A percentile compares a stretch with the other conserved stretches of the same genome.
These are phyloP conservation scores for Alternaria triticina DNA, from an alignment of 2,329 filamentous ascomycete species.

Conservation along the genomic window DNA sequence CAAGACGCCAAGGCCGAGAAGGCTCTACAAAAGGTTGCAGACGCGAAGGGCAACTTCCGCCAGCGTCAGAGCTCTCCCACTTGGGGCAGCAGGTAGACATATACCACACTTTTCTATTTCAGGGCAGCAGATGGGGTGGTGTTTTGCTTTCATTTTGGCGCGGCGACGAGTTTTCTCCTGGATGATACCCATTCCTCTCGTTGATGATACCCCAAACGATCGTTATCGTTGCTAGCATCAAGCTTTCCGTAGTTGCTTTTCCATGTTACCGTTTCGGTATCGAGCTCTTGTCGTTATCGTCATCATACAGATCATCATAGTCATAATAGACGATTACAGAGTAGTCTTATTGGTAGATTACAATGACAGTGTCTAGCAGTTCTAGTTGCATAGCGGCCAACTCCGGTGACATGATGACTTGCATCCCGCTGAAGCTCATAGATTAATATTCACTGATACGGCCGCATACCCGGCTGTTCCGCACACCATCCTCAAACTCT, in stretches of 20 bases:
- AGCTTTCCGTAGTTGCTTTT: slow-evolving; percentile 5
- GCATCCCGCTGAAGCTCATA: slow-evolving; percentile 9
- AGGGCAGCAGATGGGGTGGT: slow-evolving; percentile 9
- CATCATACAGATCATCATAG: not conserved
- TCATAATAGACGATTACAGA: slow-evolving; percentile 1
- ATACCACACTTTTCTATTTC: not conserved
- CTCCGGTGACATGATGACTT: slow-evolving; percentile 17
- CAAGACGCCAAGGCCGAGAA: slow-evolving; percentile 44
- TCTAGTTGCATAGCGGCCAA: slow-evolving; percentile 15
- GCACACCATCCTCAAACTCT: slow-evolving; percentile 1
- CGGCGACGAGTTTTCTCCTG: slow-evolving; percentile 22
- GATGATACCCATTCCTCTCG: slow-evolving; percentile 36
- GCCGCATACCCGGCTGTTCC: slow-evolving; percentile 12
- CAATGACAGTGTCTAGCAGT: slow-evolving; percentile 12
- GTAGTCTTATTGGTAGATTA: not conserved
- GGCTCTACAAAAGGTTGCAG: slow-evolving; percentile 46
- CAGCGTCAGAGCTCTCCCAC: slow-evolving; percentile 46
- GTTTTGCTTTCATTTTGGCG: slow-evolving; percentile 16
- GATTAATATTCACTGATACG: slow-evolving; percentile 11
- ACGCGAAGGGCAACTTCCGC: slow-evolving; percentile 48
- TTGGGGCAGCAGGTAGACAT: slow-evolving; percentile 44
- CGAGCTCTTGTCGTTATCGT: not conserved
- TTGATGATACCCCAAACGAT: slow-evolving; percentile 39
- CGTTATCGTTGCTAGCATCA: slow-evolving; percentile 26
- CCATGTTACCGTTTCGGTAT: not conserved